A percentile compares a stretch with the other conserved stretches of the same genome.
Evolutionary conservation across 2,329 filamentous ascomycete genomes (phyloP).

Genomic region (Microsporum canis): DNA sequence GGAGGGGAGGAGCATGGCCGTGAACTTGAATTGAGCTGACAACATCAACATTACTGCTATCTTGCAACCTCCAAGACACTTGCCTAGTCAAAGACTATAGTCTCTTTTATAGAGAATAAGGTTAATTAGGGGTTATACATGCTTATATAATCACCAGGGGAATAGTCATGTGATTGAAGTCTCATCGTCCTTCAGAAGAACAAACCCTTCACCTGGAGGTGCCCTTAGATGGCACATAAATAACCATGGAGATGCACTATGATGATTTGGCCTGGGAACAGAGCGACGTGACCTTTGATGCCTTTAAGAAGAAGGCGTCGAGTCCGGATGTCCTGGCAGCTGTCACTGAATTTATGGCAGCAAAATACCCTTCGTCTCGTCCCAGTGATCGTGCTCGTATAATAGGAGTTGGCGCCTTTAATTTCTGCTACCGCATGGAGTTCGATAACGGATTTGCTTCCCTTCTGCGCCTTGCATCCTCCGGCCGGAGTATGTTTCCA

Average conservation of each 20-base stretch:
- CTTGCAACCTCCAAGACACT: too few relatives aligned
- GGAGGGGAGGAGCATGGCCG: too few relatives aligned
- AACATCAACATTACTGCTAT: too few relatives aligned
- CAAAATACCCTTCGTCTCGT: neutral
- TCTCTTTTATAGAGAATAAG: too few relatives aligned
- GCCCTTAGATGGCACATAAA: too few relatives aligned
- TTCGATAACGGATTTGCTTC: slow-evolving; percentile 12
- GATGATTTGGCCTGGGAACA: slow-evolving; percentile 2
- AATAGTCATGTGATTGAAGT: too few relatives aligned
- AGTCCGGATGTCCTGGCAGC: neutral
- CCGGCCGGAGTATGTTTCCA: slow-evolving; percentile 15
- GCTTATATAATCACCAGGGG: too few relatives aligned
- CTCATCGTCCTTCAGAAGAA: too few relatives aligned
- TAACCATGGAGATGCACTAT: neutral
- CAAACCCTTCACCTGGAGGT: too few relatives aligned
- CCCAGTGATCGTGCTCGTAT: neutral
- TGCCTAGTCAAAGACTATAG: too few relatives aligned
- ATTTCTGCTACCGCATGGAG: slow-evolving; percentile 16
- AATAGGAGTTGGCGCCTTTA: slow-evolving; percentile 16
- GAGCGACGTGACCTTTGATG: neutral
- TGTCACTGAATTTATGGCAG: neutral
- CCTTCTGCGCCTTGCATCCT: slow-evolving; percentile 17
- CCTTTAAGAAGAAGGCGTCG: neutral
- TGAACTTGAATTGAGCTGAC: too few relatives aligned
- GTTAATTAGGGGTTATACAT: too few relatives aligned